Conservation (phyloP, 139 green algal genomes). For the Nannochloris sp. region DNA sequence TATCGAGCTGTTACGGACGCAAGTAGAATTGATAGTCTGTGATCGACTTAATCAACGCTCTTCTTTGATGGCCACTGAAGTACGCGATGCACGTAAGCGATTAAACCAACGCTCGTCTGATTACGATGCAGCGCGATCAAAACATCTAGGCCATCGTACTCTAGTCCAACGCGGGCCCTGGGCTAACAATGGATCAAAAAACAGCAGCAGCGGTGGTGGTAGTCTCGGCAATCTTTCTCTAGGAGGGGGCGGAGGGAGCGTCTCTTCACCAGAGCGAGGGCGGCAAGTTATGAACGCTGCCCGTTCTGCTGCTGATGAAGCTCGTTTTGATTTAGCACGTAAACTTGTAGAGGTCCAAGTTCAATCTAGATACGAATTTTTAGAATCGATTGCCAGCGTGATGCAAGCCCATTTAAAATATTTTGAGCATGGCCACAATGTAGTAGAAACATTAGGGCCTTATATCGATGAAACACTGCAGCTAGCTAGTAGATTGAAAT, state of each 20-base stretch:
- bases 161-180: background rate
- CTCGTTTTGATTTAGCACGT: slow-evolving; percentile 46
- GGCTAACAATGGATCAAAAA: too few species aligned
- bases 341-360: slow-evolving; percentile 40
- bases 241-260: slow-evolving; percentile 3
- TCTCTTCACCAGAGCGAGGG: background rate
- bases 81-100: slow-evolving; percentile 20
- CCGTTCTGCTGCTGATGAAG: slow-evolving; percentile 39
- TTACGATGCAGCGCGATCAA: slow-evolving; percentile 38
- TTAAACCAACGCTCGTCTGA: slow-evolving; percentile 29
- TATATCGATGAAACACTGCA: slow-evolving; percentile 25
- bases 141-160: slow-evolving; percentile 39
- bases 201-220: too few species aligned
- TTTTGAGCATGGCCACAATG: slow-evolving; percentile 44
- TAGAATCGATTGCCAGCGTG: slow-evolving; percentile 37
- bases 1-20: slow-evolving; percentile 37
- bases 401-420: slow-evolving; percentile 57
- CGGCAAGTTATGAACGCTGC: slow-evolving; percentile 28
- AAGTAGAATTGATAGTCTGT: slow-evolving; percentile 43
- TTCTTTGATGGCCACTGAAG: slow-evolving; percentile 10
- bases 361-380: slow-evolving; percentile 47
- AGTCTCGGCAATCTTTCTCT: background rate
- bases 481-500: slow-evolving; percentile 26
- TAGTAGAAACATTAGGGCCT: slow-evolving; percentile 32
- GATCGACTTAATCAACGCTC: slow-evolving; percentile 42